A percentile compares a stretch with the other conserved stretches of the same genome.
phyloP scores from a whole-genome alignment of 2,329 filamentous ascomycete species.

The Teratosphaeria epicoccoides region DNA sequence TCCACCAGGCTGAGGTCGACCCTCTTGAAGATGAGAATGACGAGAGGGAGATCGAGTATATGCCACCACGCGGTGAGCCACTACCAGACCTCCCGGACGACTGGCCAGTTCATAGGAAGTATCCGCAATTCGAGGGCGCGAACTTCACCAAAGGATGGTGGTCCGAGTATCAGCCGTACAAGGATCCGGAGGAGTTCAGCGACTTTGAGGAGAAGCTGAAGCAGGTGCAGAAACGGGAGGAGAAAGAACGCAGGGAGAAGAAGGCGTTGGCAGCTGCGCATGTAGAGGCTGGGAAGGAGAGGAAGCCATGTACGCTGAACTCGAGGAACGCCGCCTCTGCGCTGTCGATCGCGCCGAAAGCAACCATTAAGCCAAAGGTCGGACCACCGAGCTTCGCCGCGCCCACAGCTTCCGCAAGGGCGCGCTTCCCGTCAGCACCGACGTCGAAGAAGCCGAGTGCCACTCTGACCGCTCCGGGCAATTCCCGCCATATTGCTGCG shows the following conservation, averaged over 20 bases:
- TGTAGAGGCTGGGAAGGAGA: conserved; percentile 3
- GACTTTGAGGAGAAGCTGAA: conserved; percentile 49
- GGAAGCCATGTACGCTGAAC: conserved; percentile 40
- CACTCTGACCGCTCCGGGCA: conserved; percentile 3
- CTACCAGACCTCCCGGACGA: conserved; percentile 25
- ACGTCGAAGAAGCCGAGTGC: conserved; percentile 27
- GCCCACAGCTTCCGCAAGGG: conserved; percentile 30
- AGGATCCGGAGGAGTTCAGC: conserved; percentile 50
- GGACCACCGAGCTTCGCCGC: conserved; percentile 30
- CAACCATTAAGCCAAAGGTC: conserved; percentile 24
- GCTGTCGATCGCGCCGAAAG: conserved; percentile 20
- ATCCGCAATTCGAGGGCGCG: conserved; percentile 36
- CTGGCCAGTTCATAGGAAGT: conserved; percentile 17
- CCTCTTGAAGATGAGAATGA: conserved; percentile 27
- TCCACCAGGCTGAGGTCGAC: conserved; percentile 48
- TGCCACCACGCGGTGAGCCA: conserved; percentile 58
- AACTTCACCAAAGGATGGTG: conserved; percentile 44
- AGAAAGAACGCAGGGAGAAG: conserved; percentile 17
- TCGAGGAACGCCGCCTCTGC: conserved; percentile 42
- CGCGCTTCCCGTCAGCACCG: conserved; percentile 24
- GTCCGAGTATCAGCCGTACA: conserved; percentile 38
- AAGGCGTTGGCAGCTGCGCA: conserved; percentile 7
- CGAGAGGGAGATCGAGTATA: conserved; percentile 78
- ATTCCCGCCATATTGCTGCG: conserved; percentile 49
- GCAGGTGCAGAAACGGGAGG: conserved; percentile 12